Base-by-base conservation (phyloP, 2,329 filamentous ascomycete species). In the Colletotrichum costaricense region DNA sequence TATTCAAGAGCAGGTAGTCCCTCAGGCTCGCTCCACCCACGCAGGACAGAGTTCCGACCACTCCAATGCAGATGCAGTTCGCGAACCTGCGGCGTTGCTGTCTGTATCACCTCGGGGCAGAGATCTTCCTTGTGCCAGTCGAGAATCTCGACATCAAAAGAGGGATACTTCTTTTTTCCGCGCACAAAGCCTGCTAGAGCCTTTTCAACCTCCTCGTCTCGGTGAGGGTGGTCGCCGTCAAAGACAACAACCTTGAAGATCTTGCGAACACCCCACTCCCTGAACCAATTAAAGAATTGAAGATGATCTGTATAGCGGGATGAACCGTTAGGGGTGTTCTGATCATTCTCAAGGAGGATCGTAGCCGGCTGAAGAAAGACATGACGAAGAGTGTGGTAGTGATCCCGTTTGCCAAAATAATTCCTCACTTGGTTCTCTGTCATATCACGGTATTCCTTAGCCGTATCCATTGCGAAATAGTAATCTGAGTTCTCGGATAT, bases 1-100 rank as follows among this genome's bases (percentile, higher is more conserved):
- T 79, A 70, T 46, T 70, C 66, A 7, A 81, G 66, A 52, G 67
- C 74, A 60, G 69, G 68, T 68, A 78, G 69, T 1, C 80, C 80
- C 1, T 75, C 78, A 2, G 68, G 56, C 6, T 78, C 79, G 24
- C 78, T 78, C 81, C 81, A 82, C 0, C 77, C 78, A 22, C 77
- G 72, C 5, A 83, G 74, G 7, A 82, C 77, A 6, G 80, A 78
- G 62, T 80, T 80, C 60, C 79, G 82, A 3, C 81, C 80, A 59
- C 77, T 78, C 77, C 77, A 82, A 52, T 80, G 79, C 1, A 83
- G 70, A 9, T 77, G 67, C 4, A 82, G 69, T 59, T 79, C 76
- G 28, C 57, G 57, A 8, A 60, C 30, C 46, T 75, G 59, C 0
- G 69, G 72, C 3, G 75, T 73, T 0, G 74, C 76, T 14, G 63